phyloP scores from a whole-genome alignment of 176 grass and related monocot species.

The Chrysopogon serrulatus region DNA sequence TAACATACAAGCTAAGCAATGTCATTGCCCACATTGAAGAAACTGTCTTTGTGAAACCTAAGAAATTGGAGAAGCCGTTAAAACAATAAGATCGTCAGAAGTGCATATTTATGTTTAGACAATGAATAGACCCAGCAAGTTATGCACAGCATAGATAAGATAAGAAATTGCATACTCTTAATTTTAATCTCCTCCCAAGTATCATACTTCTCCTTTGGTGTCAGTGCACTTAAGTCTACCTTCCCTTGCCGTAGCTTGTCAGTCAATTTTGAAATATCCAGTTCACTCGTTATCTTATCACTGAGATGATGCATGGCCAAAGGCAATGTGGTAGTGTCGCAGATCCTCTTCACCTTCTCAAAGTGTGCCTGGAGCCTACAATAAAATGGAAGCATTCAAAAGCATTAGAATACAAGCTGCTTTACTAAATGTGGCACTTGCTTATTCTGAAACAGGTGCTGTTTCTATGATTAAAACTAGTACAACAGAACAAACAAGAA shows the following conservation, averaged over 20 bases:
- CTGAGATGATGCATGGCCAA: slow-evolving; percentile 88
- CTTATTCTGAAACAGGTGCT: background rate
- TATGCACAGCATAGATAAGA: background rate
- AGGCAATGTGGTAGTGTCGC: slow-evolving; percentile 76
- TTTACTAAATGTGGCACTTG: background rate
- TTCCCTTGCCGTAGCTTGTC: slow-evolving; percentile 81
- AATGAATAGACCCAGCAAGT: background rate
- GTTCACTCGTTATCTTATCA: slow-evolving; percentile 46
- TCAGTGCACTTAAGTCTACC: slow-evolving; percentile 45
- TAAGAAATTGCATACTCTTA: slow-evolving; percentile 48
- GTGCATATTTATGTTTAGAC: background rate
- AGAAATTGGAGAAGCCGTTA: background rate
- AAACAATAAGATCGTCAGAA: background rate
- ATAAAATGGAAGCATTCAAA: background rate
- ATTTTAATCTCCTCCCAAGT: slow-evolving; percentile 90
- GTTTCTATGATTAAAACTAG: background rate
- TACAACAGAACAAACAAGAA: background rate
- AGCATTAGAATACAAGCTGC: background rate
- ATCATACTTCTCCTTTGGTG: slow-evolving; percentile 64
- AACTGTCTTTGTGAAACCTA: slow-evolving; percentile 88
- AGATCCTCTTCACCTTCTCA: slow-evolving; percentile 79
- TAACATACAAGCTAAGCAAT: slow-evolving; percentile 90
- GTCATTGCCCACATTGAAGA: slow-evolving; percentile 86
- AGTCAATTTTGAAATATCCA: slow-evolving; percentile 77
- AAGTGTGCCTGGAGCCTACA: slow-evolving; percentile 81